Conservation (phyloP, 2,329 filamentous ascomycete genomes). For the Microdochium paspali region DNA sequence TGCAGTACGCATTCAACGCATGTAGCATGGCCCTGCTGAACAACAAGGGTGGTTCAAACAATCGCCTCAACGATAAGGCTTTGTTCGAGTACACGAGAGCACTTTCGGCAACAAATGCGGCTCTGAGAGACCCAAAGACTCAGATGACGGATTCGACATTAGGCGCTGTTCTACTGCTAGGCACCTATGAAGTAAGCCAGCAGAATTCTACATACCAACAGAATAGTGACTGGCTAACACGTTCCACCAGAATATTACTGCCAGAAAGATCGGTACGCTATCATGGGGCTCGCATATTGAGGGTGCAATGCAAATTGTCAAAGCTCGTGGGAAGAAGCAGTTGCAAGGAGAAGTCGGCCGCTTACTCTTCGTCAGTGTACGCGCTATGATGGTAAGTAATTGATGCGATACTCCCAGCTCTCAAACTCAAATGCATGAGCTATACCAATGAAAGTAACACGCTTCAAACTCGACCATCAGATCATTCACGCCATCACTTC, state of each 20-base stretch:
- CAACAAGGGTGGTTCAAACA: slow-evolving; percentile 32
- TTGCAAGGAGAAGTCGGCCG: slow-evolving; percentile 41
- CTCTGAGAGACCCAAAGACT: slow-evolving; percentile 38
- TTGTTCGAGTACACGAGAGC: slow-evolving; percentile 46
- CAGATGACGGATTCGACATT: slow-evolving; percentile 48
- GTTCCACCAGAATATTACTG: slow-evolving; percentile 34
- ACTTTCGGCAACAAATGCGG: slow-evolving; percentile 39
- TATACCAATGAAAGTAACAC: too few relatives aligned
- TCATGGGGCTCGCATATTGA: slow-evolving; percentile 58
- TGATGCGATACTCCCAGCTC: neutral
- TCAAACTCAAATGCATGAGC: slow-evolving; percentile 3
- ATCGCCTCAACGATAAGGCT: slow-evolving; percentile 28
- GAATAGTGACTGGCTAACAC: neutral
- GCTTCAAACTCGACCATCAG: slow-evolving; percentile 21
- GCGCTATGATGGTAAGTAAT: slow-evolving; percentile 46
- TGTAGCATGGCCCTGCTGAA: slow-evolving; percentile 48
- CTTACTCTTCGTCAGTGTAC: slow-evolving; percentile 48
- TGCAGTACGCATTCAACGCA: slow-evolving; percentile 48
- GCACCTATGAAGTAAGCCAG: slow-evolving; percentile 43
- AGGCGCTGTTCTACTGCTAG: slow-evolving; percentile 48
- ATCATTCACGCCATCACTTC: slow-evolving; percentile 48
- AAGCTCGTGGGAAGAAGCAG: slow-evolving; percentile 46
- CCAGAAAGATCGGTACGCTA: slow-evolving; percentile 41
- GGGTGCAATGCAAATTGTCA: slow-evolving; percentile 52
- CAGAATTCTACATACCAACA: neutral